These are phyloP conservation scores for Penicillium rolfsii DNA, from an alignment of 2,329 filamentous ascomycete species.

Conservation along the genomic window DNA sequence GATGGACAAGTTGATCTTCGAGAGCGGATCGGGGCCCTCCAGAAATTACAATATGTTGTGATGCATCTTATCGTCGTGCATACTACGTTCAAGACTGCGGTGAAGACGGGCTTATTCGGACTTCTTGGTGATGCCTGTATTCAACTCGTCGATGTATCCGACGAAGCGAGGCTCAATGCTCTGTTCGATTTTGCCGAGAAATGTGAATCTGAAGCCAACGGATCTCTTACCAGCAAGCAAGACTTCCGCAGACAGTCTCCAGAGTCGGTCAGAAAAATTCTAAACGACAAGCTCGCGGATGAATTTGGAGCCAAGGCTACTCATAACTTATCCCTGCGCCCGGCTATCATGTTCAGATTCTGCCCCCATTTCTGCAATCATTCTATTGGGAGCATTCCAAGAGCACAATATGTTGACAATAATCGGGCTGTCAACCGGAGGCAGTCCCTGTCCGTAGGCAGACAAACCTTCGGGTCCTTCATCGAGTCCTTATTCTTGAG, in stretches of 20 bases:
- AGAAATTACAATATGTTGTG: neutral
- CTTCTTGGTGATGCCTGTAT: constrained; percentile 3
- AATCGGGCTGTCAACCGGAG: neutral
- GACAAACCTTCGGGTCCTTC: no score
- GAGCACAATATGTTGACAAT: neutral
- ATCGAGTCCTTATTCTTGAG: no score
- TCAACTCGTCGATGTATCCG: constrained; percentile 4
- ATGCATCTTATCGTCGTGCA: neutral
- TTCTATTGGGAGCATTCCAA: neutral
- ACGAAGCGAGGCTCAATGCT: neutral
- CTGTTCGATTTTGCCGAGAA: constrained; percentile 1
- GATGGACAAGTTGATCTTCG: neutral
- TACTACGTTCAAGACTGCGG: neutral
- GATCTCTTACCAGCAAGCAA: neutral
- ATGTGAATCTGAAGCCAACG: constrained; percentile 1
- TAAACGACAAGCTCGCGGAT: neutral
- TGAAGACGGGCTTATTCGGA: constrained; percentile 1
- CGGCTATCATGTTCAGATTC: constrained; percentile 1
- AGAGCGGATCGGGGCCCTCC: neutral
- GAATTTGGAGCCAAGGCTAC: neutral
- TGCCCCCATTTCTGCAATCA: constrained; percentile 4
- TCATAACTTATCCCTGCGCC: neutral
- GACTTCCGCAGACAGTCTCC: constrained; percentile 3
- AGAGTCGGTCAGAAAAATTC: neutral
- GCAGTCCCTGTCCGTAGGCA: no score